Evolutionary conservation across 1,284 basidiomycete genomes (phyloP).

Genomic region (Trichosporon asahii): DNA sequence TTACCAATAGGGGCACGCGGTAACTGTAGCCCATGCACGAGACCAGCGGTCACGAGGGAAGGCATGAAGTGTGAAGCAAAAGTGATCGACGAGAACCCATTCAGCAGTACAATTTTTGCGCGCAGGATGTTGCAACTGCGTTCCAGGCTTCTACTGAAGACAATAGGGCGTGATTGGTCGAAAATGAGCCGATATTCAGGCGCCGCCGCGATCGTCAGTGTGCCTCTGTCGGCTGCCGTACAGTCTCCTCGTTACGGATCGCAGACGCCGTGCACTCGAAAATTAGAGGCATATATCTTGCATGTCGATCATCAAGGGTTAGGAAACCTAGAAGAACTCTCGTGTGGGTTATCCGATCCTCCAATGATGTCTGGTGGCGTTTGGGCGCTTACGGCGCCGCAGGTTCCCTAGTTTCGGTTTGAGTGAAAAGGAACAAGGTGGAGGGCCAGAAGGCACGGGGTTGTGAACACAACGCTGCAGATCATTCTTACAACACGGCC

Average conservation of each 20-base stretch:
- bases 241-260: not conserved
- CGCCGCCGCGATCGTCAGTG: no score
- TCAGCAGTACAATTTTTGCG: no score
- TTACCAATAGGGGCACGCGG: not conserved
- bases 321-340: no score
- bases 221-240: no score
- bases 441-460: not conserved
- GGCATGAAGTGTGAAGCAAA: not conserved
- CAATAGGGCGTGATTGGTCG: not conserved
- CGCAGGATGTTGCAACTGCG: no score
- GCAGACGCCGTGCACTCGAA: not conserved
- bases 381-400: not conserved
- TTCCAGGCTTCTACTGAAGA: not conserved
- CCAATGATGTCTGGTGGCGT: no score
- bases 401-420: not conserved
- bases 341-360: no score
- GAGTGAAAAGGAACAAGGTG: not conserved
- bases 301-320: not conserved
- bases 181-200: not conserved
- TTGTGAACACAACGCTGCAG: not conserved
- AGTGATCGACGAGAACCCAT: not conserved
- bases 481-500: not conserved
- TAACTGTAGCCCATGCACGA: not conserved
- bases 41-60: not conserved
- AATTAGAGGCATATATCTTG: no score